A percentile compares a stretch with the other conserved stretches of the same genome.
Conservation (phyloP, 2,329 filamentous ascomycete genomes). For the Coniella vitis region DNA sequence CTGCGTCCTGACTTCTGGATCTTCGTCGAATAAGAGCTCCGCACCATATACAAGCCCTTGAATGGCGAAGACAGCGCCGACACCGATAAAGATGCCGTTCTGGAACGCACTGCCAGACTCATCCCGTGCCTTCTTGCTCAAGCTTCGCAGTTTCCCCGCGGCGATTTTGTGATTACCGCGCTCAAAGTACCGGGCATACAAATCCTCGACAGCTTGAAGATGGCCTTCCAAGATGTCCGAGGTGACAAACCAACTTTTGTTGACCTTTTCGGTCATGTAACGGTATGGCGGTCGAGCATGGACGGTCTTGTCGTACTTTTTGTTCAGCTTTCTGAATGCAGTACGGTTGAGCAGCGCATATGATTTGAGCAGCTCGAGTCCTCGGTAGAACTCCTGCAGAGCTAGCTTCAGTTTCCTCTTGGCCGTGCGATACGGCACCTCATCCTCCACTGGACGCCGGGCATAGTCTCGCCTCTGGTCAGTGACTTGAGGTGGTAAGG, state of each 20-base stretch:
- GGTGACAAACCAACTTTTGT: slow-evolving; percentile 83
- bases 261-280: slow-evolving; percentile 89
- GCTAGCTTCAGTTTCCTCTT: slow-evolving; percentile 90
- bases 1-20: slow-evolving; percentile 40
- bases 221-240: slow-evolving; percentile 78
- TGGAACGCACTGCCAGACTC: slow-evolving; percentile 52
- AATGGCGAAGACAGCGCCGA: slow-evolving; percentile 57
- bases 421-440: slow-evolving; percentile 77
- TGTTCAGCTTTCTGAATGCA: slow-evolving; percentile 95
- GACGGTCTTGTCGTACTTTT: slow-evolving; percentile 93
- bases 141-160: slow-evolving; percentile 74
- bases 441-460: slow-evolving; percentile 43
- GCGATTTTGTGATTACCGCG: slow-evolving; percentile 89
- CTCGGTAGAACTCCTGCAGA: slow-evolving; percentile 86
- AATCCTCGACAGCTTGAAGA: slow-evolving; percentile 75
- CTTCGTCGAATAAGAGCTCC: slow-evolving; percentile 43
- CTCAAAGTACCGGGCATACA: slow-evolving; percentile 94
- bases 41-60: slow-evolving; percentile 58
- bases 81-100: slow-evolving; percentile 61
- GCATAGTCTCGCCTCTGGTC: slow-evolving; percentile 42
- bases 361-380: slow-evolving; percentile 83
- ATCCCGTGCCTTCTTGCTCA: slow-evolving; percentile 51
- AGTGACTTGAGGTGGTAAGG: slow-evolving; percentile 25
- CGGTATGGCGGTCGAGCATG: slow-evolving; percentile 69
- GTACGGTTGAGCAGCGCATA: slow-evolving; percentile 87